Evolutionary conservation across 257 asterid species (phyloP).

Genomic region (Craterostigma plantagineum): DNA sequence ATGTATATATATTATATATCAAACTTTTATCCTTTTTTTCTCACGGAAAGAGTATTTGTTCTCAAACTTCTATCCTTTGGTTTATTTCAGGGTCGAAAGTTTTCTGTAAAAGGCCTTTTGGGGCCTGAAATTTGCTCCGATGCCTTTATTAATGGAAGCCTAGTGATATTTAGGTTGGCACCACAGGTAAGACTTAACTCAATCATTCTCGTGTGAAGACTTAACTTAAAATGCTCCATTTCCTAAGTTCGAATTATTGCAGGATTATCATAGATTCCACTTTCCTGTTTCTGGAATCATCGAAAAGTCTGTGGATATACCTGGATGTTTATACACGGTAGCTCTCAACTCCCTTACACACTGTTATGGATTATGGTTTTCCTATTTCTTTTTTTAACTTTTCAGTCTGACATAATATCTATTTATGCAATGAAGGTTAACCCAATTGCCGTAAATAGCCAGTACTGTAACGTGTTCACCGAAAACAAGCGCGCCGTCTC

Average conservation of each 20-base stretch:
- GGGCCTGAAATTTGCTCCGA: conserved; percentile 52
- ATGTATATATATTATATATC: background rate
- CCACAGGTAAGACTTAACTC: conserved; percentile 56
- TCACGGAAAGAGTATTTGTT: background rate
- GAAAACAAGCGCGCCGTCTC: conserved; percentile 86
- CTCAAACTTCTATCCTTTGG: conserved; percentile 4
- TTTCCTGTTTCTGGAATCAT: conserved; percentile 85
- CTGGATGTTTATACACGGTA: conserved; percentile 95
- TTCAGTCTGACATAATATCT: conserved; percentile 11
- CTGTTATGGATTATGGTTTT: conserved; percentile 1
- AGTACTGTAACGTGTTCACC: conserved; percentile 93
- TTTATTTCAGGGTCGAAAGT: conserved; percentile 59
- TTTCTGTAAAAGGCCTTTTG: conserved; percentile 80
- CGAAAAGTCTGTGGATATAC: conserved; percentile 67
- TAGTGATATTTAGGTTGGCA: conserved; percentile 94
- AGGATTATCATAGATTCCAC: conserved; percentile 97
- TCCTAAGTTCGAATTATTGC: conserved; percentile 8
- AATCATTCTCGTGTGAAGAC: background rate
- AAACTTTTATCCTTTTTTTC: background rate
- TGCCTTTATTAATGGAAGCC: conserved; percentile 53
- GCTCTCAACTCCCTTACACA: conserved; percentile 8
- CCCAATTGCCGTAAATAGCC: conserved; percentile 99
- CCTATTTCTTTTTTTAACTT: conserved; percentile 10
- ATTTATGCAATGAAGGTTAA: conserved; percentile 44
- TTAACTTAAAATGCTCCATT: background rate